Base-by-base conservation (phyloP, 75 land plant species). In the Cunninghamia lanceolata region DNA sequence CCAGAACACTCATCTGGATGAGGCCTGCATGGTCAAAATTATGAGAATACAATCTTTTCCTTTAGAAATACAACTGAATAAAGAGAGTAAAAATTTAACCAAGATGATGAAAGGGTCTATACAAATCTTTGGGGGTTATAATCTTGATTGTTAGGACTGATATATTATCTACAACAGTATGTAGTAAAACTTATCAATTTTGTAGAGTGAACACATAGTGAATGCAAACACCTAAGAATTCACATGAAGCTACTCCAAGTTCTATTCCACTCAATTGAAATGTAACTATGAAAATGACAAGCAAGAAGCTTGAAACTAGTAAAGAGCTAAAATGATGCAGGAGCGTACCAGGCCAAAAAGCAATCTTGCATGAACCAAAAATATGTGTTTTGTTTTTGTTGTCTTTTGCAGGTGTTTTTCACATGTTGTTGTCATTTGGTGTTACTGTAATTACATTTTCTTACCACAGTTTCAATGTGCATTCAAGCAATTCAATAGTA, bases 1-100 rank as follows among this genome's bases (percentile, higher is more conserved):
- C 99, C 99, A 2, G 99, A 97, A 86, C 99, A 97, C 78, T 97
- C 99, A 89, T 93, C 95, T 63, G 99, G 96, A 87, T 97, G 99
- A 13, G 99, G 99, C 87, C 99, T 97, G 63, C 66, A 75, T 73
- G 21, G 15, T 83, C 68, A 83, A 53, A 83, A 83, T 52, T 32
- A 47, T 40, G 50, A 79, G 42, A 25, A 78, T 36, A 40, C 86
- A 40, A 21, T 43, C 34, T 70, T 30, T 70, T 11, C 30, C 66
- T 4, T 19, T 3, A 21, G 66, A 21, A 59, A 59, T 59, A 59
- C 4, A 59, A 59, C 21, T 0, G 25, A 59, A 21, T 59, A 59
- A 59, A 59, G 21, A 59, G 25, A 59, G 28, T 59, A 21, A 19
- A 59, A 19, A 59, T 59, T 19, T 21, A 59, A 19, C 25, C 66